Evolutionary conservation across 768 basidiomycete species (phyloP), one percentile per base, ranked within the genome.

Genomic region (Trametes coccinea): DNA sequence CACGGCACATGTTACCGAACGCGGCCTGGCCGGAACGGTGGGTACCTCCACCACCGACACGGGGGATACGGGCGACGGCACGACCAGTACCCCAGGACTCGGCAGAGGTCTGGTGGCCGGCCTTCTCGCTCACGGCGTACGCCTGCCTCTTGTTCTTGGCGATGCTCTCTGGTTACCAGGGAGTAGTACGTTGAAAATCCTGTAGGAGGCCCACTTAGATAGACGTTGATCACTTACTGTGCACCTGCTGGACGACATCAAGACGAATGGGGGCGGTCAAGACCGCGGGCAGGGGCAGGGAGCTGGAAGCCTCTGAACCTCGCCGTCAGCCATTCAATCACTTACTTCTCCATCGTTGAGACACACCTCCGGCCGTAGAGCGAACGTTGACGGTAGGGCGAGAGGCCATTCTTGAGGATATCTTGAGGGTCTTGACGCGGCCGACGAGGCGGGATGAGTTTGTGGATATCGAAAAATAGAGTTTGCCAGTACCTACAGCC

Each of bases 61-160:
- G 96, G 78, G 97, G 97, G 75, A 99, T 98, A 95, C 97, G 97
- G 30, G 96, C 96, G 67, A 99, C 97, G 68, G 97, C 97, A 79
- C 97, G 95, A 88, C 97, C 97, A 68, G 97, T 99, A 79, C 97
- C 97, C 97, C 97, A 99, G 39, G 96, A 98, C 79, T 98, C 96
- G 65, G 97, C 96, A 64, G 89, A 92, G 69, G 97, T 98, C 80
- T 99, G 96, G 83, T 98, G 94, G 70, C 97, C 97, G 61, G 97
- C 97, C 81, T 98, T 97, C 79, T 92, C 90, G 77, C 88, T 91
- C 74, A 98, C 97, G 70, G 95, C 82, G 79, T 98, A 98, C 30
- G 96, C 87, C 82, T 98, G 96, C 72, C 95, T 88, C 79, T 85
- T 92, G 87, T 98, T 97, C 88, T 97, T 97, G 60, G 93, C 92